Evolutionary conservation across 1,139 yeast genomes (phyloP).

Genomic region (Saccharomyces hybrid): DNA sequence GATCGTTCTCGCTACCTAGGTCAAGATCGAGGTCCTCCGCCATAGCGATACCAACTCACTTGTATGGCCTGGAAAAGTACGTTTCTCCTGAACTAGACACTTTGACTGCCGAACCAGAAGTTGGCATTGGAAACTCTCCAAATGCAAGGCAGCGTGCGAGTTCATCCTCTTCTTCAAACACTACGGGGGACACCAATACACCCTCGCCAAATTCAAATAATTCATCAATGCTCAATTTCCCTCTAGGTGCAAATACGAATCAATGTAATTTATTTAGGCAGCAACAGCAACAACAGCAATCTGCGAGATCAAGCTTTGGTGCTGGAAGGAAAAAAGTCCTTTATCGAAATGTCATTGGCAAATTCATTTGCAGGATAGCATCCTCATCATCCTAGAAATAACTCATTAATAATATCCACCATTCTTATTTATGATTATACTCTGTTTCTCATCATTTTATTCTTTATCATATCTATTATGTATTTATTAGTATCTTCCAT

Average conservation of each 20-base stretch:
- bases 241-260: not conserved
- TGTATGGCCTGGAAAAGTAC: constrained; percentile 3
- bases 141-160: not conserved
- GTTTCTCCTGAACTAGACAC: constrained; percentile 4
- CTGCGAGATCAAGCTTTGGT: not conserved
- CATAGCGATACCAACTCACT: constrained; percentile 5
- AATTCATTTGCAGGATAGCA: constrained; percentile 4
- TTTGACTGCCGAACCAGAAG: not conserved
- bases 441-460: not conserved
- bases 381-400: not conserved
- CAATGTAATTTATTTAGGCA: not conserved
- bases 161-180: not conserved
- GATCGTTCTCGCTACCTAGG: not conserved
- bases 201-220: not conserved
- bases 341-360: constrained; percentile 5
- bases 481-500: not conserved
- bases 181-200: not conserved
- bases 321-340: constrained; percentile 5
- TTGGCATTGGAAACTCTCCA: not conserved
- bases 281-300: not conserved
- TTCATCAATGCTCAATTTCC: not conserved
- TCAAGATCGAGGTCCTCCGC: constrained; percentile 4
- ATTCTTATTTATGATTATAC: not conserved
- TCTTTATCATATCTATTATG: not conserved
- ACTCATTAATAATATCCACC: not conserved